Percentiles rank a stretch among this genome's conserved stretches.
phyloP scores from a whole-genome alignment of 73 alveolate species.

The Stentor coeruleus region DNA sequence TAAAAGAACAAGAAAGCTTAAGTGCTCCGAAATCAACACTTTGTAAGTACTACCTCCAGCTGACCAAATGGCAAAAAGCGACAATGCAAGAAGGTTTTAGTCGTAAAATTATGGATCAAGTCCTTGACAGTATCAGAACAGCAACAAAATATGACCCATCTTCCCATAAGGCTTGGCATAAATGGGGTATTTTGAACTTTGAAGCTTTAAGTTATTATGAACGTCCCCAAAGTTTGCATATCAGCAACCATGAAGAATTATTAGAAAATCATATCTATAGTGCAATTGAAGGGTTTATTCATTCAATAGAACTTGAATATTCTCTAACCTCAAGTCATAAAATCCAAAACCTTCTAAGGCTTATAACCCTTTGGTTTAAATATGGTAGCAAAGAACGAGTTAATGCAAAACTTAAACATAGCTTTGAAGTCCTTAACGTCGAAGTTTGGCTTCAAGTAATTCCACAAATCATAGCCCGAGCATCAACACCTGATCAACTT shows the following conservation, averaged over 20 bases:
- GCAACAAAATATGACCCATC: conserved; percentile 66
- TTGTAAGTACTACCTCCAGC: conserved; percentile 57
- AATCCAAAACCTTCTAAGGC: conserved; percentile 80
- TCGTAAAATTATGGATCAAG: conserved; percentile 33
- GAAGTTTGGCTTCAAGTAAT: conserved; percentile 95
- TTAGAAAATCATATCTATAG: background rate
- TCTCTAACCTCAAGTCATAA: conserved; percentile 33
- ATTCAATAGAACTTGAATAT: conserved; percentile 37
- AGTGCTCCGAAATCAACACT: background rate
- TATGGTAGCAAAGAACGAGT: conserved; percentile 86
- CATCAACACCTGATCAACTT: conserved; percentile 71
- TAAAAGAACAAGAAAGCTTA: conserved; percentile 19
- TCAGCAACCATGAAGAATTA: background rate
- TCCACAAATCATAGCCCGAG: conserved; percentile 96
- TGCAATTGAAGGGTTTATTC: conserved; percentile 32
- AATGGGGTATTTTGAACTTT: conserved; percentile 74
- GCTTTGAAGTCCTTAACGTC: conserved; percentile 73
- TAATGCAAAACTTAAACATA: conserved; percentile 67
- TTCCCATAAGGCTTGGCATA: conserved; percentile 88
- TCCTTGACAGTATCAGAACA: conserved; percentile 63
- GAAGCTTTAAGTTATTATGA: conserved; percentile 51
- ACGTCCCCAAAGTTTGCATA: background rate
- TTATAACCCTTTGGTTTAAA: conserved; percentile 58
- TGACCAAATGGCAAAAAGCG: conserved; percentile 68
- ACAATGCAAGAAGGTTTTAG: background rate